Evolutionary conservation across 2,329 filamentous ascomycete genomes (phyloP).

Genomic region (Colletotrichum falcatum): DNA sequence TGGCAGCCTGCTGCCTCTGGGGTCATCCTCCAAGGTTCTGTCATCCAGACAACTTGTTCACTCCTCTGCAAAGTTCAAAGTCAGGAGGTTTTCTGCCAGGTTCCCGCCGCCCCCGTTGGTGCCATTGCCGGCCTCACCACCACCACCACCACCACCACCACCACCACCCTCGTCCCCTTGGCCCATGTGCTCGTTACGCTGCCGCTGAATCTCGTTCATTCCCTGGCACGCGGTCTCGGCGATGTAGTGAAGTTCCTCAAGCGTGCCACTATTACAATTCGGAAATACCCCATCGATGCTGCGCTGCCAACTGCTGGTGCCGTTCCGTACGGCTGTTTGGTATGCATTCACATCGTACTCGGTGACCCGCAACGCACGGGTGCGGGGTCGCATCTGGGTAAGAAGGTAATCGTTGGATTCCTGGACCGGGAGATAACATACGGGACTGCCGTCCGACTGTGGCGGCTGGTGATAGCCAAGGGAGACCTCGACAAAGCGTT

Average conservation of each 20-base stretch:
- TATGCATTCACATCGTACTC: slow-evolving; percentile 54
- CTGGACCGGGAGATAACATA: slow-evolving; percentile 41
- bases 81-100: slow-evolving; percentile 37
- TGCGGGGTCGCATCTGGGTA: slow-evolving; percentile 44
- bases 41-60: background rate
- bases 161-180: slow-evolving; percentile 17
- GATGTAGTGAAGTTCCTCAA: slow-evolving; percentile 59
- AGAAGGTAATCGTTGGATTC: slow-evolving; percentile 43
- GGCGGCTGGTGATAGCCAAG: slow-evolving; percentile 55
- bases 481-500: slow-evolving; percentile 61
- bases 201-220: slow-evolving; percentile 56
- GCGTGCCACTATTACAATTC: slow-evolving; percentile 57
- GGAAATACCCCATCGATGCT: slow-evolving; percentile 59
- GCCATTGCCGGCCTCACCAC: background rate
- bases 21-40: too few species aligned
- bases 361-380: slow-evolving; percentile 43
- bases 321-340: slow-evolving; percentile 53
- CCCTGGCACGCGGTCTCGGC: slow-evolving; percentile 58
- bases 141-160: slow-evolving; percentile 10
- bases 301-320: slow-evolving; percentile 56
- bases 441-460: slow-evolving; percentile 45
- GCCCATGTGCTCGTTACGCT: slow-evolving; percentile 29
- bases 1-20: background rate
- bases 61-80: slow-evolving; percentile 34
- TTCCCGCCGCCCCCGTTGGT: slow-evolving; percentile 15